Percentiles rank a stretch among this genome's conserved stretches.
phyloP scores from a whole-genome alignment of 805 yeast species.

The Kodamaea hsintzibuensis region DNA sequence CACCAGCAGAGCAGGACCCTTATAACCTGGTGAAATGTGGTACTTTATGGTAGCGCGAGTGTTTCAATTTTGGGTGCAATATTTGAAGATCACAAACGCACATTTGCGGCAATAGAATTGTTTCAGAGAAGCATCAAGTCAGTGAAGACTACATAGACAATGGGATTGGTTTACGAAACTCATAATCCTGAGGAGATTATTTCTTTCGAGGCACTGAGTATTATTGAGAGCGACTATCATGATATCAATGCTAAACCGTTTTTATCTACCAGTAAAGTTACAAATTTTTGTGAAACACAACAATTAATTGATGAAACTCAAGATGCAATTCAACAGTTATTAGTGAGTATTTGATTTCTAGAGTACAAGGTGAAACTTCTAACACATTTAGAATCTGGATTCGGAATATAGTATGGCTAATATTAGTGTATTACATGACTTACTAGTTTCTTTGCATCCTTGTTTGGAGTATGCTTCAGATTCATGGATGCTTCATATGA shows the following conservation, averaged over 20 bases:
- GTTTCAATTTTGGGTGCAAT: slow-evolving; percentile 9
- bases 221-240: too few relatives aligned
- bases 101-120: not conserved
- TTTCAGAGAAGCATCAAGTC: not conserved
- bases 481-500: not conserved
- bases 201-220: not conserved
- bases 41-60: not conserved
- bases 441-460: not conserved
- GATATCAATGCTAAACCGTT: not conserved
- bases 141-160: not conserved
- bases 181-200: not conserved
- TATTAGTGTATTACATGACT: not conserved
- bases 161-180: not conserved
- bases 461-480: slow-evolving; percentile 4
- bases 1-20: not conserved
- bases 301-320: not conserved
- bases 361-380: not conserved
- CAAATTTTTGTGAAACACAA: not conserved
- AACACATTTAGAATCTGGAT: not conserved
- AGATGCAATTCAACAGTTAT: not conserved
- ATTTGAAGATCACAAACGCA: not conserved
- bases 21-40: not conserved
- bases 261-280: not conserved
- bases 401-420: not conserved
- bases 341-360: not conserved